Evolutionary conservation across 2,329 filamentous ascomycete genomes (phyloP).

Genomic region (Phaeosphaeria sp.): DNA sequence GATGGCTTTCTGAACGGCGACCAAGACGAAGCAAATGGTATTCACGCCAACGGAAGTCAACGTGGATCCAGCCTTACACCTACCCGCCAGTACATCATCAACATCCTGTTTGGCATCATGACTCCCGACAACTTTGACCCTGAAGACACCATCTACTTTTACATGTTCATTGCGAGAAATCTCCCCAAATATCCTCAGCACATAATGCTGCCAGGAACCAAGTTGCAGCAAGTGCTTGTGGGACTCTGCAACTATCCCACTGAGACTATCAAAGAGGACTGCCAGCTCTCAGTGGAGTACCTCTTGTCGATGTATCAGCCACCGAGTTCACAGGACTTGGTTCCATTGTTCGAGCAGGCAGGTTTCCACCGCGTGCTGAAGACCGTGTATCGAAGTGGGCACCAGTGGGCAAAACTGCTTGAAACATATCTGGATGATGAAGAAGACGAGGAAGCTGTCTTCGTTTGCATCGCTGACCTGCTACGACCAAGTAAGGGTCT

Average conservation of each 20-base stretch:
- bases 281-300: conserved; percentile 96
- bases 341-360: conserved; percentile 79
- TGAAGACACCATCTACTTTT: conserved; percentile 88
- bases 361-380: conserved; percentile 92
- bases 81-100: conserved; percentile 90
- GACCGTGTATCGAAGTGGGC: conserved; percentile 80
- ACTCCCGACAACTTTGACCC: conserved; percentile 74
- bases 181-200: conserved; percentile 97
- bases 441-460: conserved; percentile 76
- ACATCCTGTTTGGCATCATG: conserved; percentile 91
- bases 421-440: conserved; percentile 85
- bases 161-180: conserved; percentile 98
- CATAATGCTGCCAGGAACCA: conserved; percentile 85
- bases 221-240: conserved; percentile 78
- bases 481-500: conserved; percentile 70
- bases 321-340: conserved; percentile 75
- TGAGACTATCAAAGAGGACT: conserved; percentile 83
- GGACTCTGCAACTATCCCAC: conserved; percentile 86
- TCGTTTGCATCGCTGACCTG: conserved; percentile 79
- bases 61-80: conserved; percentile 53
- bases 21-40: conserved; percentile 66
- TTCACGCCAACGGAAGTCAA: conserved; percentile 57
- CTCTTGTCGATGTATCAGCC: conserved; percentile 92
- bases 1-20: conserved; percentile 89
- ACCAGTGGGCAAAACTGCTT: conserved; percentile 78